Evolutionary conservation across 129 eudicot genomes (phyloP), one percentile per base, ranked within the genome.

Genomic region (Erigeron canadensis): DNA sequence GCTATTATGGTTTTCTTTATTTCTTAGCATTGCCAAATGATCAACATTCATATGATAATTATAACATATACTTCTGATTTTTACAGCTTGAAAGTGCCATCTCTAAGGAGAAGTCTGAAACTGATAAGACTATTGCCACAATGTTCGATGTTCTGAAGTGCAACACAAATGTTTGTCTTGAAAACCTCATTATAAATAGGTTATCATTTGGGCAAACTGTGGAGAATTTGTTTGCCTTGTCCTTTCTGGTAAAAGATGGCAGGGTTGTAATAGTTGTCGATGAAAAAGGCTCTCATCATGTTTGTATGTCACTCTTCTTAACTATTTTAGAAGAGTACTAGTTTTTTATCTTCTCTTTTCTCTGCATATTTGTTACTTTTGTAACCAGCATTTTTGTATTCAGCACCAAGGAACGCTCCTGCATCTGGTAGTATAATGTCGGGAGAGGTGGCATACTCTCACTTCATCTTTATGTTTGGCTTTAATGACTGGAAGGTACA

Each of bases 401-500:
- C 76, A 89, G 96, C 85, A 38, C 93, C 88, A 18, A 78, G 81
- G 43, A 86, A 89, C 68, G 86, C 85, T 37, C 93, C 96, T 50
- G 21, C 75, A 23, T 51, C 85, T 8, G 17, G 67, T 8, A 38
- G 60, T 34, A 74, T 89, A 17, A 15, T 21, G 65, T 72, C 86
- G 1, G 83, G 84, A 21, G 77, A 65, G 67, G 96, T 72, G 41
- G 74, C 22, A 17, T 73, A 78, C 83, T 58, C 74, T 65, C 90
- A 85, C 51, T 89, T 89, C 55, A 74, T 84, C 60, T 86, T 89
- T 76, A 65, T 85, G 72, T 71, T 84, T 68, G 90, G 80, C 80
- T 89, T 80, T 56, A 67, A 66, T 53, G 93, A 89, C 73, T 89
- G 96, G 93, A 79, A 84, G 96, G 93, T 89, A 81, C 21, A 22